Evolutionary conservation across 495 filamentous ascomycete genomes (phyloP), one percentile per base, ranked within the genome.

Genomic region (Penicillium manginii): DNA sequence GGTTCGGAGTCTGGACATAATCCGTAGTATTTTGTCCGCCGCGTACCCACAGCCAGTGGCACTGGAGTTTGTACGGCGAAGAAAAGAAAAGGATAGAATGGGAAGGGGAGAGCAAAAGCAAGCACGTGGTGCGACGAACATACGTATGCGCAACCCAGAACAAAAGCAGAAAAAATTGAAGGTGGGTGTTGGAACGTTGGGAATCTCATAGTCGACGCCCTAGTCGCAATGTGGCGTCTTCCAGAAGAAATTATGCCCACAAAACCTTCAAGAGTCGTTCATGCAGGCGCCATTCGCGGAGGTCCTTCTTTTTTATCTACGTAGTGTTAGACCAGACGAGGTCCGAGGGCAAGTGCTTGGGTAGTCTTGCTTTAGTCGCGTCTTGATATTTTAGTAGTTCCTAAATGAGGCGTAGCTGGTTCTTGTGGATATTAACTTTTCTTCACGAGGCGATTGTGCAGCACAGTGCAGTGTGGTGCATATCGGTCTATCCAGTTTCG

Each of bases 161-260:
- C 12, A 37, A 29, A 29, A 8, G 9, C 26, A 39, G 9, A 39
- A 39, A n/a, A 11, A 39, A n/a, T n/a, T n/a, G 26, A 39, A n/a
- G 9, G 35, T 39, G 15, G 35, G 15, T 39, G 11, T n/a, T n/a
- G 35, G 4, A 10, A 39, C 12, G 15, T n/a, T 39, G 0, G 33
- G 4, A n/a, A 9, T 43, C 40, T 4, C 40, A 17, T 43, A 43
- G 40, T 43, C 40, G 8, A 43, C 35, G 15, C 17, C 17, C 40
- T 43, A 43, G 40, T 43, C 17, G 8, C 14, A 43, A 17, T 29
- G 21, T 47, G 45, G 45, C 45, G 45, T 47, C 45, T 47, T 47
- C 45, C 19, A 47, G 45, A 47, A 47, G 45, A 47, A 47, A 45
- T 17, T 45, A 17, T 45, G 17, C 40, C n/a, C 17, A 29, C 26